phyloP scores from a whole-genome alignment of 2,329 filamentous ascomycete species.

The Pezicula neosporulosa region DNA sequence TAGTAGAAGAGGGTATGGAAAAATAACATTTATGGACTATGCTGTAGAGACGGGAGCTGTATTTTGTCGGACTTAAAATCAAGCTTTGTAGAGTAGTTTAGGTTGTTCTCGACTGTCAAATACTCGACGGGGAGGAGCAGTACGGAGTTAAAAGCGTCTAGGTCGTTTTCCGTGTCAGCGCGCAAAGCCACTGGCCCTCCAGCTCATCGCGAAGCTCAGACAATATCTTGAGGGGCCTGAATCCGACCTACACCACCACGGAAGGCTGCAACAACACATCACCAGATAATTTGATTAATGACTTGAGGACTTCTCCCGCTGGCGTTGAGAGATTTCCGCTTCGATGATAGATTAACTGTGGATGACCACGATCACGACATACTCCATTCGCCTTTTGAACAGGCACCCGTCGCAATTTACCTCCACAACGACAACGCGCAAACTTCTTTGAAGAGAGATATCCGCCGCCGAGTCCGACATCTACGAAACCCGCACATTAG shows the following conservation, averaged over 20 bases:
- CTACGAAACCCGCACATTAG: neutral
- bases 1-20: neutral
- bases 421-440: neutral
- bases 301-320: conserved; percentile 3
- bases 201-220: neutral
- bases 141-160: no score
- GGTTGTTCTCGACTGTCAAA: no score
- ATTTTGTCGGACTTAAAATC: no score
- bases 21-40: neutral
- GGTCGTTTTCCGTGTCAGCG: no score
- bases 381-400: neutral
- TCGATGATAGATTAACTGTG: neutral
- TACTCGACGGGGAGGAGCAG: no score
- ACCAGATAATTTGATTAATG: neutral
- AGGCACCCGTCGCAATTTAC: neutral
- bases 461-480: neutral
- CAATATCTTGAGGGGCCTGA: no score
- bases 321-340: conserved; percentile 4
- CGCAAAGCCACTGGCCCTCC: no score
- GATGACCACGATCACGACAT: neutral
- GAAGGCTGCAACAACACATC: neutral
- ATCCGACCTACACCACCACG: neutral
- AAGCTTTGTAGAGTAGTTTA: no score
- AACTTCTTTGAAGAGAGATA: neutral
- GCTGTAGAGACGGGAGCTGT: no score